These are phyloP conservation scores for Ilex paraguariensis DNA, from an alignment of 305 asterid species.

Conservation along the genomic window DNA sequence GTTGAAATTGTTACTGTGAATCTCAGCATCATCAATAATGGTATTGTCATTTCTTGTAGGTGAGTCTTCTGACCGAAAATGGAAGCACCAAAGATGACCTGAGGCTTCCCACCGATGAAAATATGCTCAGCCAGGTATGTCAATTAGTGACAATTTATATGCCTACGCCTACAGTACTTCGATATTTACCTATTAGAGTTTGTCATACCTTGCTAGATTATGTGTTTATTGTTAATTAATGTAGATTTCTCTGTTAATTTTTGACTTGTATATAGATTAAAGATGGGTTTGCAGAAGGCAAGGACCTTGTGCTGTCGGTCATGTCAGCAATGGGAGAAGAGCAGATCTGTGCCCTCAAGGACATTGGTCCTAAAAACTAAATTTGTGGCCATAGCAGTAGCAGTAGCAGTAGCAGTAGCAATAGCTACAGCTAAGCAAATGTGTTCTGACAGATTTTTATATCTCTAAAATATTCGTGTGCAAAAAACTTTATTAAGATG, in stretches of 20 bases:
- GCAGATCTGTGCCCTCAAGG: slow-evolving; percentile 38
- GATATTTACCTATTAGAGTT: neutral
- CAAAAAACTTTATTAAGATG: neutral
- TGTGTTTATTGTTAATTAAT: neutral
- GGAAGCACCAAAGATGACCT: slow-evolving; percentile 59
- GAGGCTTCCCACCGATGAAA: slow-evolving; percentile 59
- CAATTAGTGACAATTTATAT: too few relatives aligned
- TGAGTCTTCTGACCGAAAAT: slow-evolving; percentile 61
- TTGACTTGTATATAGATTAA: slow-evolving; percentile 29
- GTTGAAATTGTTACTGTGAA: too few relatives aligned
- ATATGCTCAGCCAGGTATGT: slow-evolving; percentile 47
- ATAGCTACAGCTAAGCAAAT: too few relatives aligned
- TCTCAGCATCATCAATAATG: neutral
- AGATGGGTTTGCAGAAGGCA: slow-evolving; percentile 48
- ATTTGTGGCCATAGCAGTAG: neutral
- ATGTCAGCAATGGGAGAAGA: slow-evolving; percentile 50
- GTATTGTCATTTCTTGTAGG: slow-evolving; percentile 23
- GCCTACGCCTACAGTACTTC: neutral
- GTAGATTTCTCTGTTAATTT: neutral
- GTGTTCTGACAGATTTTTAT: too few relatives aligned
- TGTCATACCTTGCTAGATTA: too few relatives aligned
- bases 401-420: neutral
- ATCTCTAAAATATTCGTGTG: too few relatives aligned
- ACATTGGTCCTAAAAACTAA: slow-evolving; percentile 38
- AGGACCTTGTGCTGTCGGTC: slow-evolving; percentile 52